Evolutionary conservation across 2,329 filamentous ascomycete species (phyloP), one percentile per base, ranked within the genome.

Genomic region (Fusarium brachygibbosum): DNA sequence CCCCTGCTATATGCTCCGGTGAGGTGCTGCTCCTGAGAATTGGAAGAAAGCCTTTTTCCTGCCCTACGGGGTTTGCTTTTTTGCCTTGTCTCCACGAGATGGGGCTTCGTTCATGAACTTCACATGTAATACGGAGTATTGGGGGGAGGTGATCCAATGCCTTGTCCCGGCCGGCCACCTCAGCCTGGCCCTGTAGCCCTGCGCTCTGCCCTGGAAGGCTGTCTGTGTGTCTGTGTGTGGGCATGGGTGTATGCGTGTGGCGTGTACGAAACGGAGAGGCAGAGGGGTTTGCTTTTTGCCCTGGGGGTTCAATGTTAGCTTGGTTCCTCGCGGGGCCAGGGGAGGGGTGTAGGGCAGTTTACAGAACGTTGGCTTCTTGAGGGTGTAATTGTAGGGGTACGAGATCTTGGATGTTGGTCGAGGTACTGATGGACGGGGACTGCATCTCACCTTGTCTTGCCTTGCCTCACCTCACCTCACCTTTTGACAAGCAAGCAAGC

Each of bases 201-300:
- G 64, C 32, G 59, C 45, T 68, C 64, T 68, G 66, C 66, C 66
- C 66, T 66, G 66, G 35, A 69, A 51, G 66, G 66, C 66, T 69
- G 58, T 53, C 42, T 45, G 17, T 31, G 17, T 31, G 11, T 42
- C 16, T 25, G 17, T 44, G 19, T 23, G 34, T 25, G 23, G 23
- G 6, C 23, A 25, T 25, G 35, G 19, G 48, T 16, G 21, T 17
- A 28, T 21, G 23, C 14, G 17, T 42, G 23, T 28, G 40, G 56
- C 23, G 66, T 59, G 46, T 38, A 35, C 52, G 35, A 16, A 64
- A 25, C 13, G 42, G 17, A 50, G 46, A 35, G 6, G 14, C 44
- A 35, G 41, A 14, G 19, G 17, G 16, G 31, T n/a, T 41, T 51
- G 37, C 35, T 50, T 50, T 29, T 13, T n/a, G n/a, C 11, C n/a